These are phyloP conservation scores for Cyberlindnera mississippiensis DNA, from an alignment of 805 yeast species.

Conservation along the genomic window DNA sequence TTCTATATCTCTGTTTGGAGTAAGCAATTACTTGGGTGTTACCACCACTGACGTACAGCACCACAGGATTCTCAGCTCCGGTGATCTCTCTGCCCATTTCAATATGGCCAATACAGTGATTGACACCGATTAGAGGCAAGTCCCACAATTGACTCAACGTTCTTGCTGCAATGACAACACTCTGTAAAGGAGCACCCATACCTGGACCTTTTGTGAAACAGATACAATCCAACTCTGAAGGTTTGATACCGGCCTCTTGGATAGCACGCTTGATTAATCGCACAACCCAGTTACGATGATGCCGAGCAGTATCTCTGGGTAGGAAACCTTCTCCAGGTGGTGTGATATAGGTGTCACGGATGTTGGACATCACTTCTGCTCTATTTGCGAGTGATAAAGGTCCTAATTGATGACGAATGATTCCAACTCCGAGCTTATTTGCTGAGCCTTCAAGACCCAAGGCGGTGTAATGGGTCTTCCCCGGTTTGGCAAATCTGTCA, in stretches of 20 bases:
- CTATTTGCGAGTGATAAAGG: slow-evolving; percentile 50
- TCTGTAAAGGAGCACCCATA: slow-evolving; percentile 97
- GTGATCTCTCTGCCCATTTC: slow-evolving; percentile 99
- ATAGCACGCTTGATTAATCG: slow-evolving; percentile 67
- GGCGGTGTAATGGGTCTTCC: slow-evolving; percentile 56
- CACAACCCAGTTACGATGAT: slow-evolving; percentile 93
- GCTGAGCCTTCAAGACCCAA: slow-evolving; percentile 97
- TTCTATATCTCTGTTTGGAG: slow-evolving; percentile 87
- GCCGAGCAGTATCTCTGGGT: slow-evolving; percentile 95
- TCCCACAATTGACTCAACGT: slow-evolving; percentile 76
- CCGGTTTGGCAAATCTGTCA: slow-evolving; percentile 41
- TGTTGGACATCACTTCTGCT: slow-evolving; percentile 79
- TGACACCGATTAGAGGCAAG: slow-evolving; percentile 87
- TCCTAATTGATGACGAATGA: slow-evolving; percentile 71
- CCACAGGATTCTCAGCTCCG: slow-evolving; percentile 97
- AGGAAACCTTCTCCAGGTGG: slow-evolving; percentile 99
- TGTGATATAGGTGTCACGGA: slow-evolving; percentile 90
- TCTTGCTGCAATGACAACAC: slow-evolving; percentile 90
- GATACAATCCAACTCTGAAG: slow-evolving; percentile 63
- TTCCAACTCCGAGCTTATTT: slow-evolving; percentile 91
- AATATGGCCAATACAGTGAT: slow-evolving; percentile 96
- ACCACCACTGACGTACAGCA: slow-evolving; percentile 95
- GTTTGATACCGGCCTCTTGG: slow-evolving; percentile 49
- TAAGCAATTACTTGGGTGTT: slow-evolving; percentile 98
- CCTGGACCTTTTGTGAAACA: slow-evolving; percentile 99